phyloP scores from a whole-genome alignment of 371 early-diverging fungal species.

The Mucor piriformis region DNA sequence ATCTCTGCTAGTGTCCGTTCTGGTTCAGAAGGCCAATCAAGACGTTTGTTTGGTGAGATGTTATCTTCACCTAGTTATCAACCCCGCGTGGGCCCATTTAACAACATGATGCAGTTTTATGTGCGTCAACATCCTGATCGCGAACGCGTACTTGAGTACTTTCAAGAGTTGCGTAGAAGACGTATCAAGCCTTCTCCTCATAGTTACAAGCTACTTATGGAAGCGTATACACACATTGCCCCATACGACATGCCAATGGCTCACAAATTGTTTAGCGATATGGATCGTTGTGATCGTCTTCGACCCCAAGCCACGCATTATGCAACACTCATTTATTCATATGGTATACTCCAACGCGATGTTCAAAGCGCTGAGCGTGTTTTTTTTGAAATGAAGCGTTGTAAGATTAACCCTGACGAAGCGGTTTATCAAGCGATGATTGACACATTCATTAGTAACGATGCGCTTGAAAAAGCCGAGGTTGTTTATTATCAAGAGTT shows the following conservation, averaged over 20 bases:
- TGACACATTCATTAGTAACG: slow-evolving; percentile 57
- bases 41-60: slow-evolving; percentile 59
- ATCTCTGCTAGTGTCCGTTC: slow-evolving; percentile 68
- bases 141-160: slow-evolving; percentile 55
- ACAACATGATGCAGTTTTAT: slow-evolving; percentile 71
- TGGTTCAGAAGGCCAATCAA: slow-evolving; percentile 57
- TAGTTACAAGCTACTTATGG: slow-evolving; percentile 65
- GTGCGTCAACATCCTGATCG: slow-evolving; percentile 64
- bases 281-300: slow-evolving; percentile 49
- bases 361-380: slow-evolving; percentile 54
- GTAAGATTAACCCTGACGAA: slow-evolving; percentile 50
- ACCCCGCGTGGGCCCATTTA: slow-evolving; percentile 61
- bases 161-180: slow-evolving; percentile 51
- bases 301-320: slow-evolving; percentile 61
- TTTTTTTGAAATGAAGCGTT: slow-evolving; percentile 54
- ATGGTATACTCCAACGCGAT: slow-evolving; percentile 61
- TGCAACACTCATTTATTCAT: slow-evolving; percentile 63
- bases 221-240: slow-evolving; percentile 59
- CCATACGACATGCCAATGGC: slow-evolving; percentile 70
- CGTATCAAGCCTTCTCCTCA: slow-evolving; percentile 62
- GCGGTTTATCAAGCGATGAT: slow-evolving; percentile 64
- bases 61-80: slow-evolving; percentile 52
- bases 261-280: slow-evolving; percentile 52
- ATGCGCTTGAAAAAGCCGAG: slow-evolving; percentile 49
- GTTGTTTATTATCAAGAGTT: slow-evolving; percentile 36